A percentile compares a stretch with the other conserved stretches of the same genome.
These are phyloP conservation scores for Phytopythium mirpurense DNA, from an alignment of 352 stramenopile species.

Conservation along the genomic window DNA sequence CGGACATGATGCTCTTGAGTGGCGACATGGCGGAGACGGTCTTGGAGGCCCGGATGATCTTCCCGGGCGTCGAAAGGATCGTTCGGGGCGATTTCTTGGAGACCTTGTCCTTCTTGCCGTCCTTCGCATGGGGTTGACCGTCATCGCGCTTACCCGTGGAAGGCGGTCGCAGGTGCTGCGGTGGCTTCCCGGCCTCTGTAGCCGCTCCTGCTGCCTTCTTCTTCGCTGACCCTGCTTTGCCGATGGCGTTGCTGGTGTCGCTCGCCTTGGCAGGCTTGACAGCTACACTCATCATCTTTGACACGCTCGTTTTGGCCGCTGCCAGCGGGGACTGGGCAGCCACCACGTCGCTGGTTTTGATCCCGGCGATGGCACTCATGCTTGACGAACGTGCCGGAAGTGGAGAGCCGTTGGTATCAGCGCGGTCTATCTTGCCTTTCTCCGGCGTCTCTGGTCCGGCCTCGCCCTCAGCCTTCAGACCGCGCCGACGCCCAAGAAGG, in stretches of 20 bases:
- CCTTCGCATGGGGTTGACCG: slow-evolving; percentile 1
- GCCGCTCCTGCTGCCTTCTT: slow-evolving; percentile 1
- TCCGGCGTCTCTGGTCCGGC: slow-evolving; percentile 25
- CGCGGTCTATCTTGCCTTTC: slow-evolving; percentile 23
- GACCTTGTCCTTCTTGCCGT: slow-evolving; percentile 14
- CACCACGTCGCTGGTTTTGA: background rate
- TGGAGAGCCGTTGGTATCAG: slow-evolving; percentile 6
- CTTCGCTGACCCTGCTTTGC: slow-evolving; percentile 9
- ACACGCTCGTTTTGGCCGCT: slow-evolving; percentile 5
- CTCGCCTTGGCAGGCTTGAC: background rate
- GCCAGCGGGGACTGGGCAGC: background rate
- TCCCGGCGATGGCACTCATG: slow-evolving; percentile 9
- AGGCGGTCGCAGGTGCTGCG: slow-evolving; percentile 4
- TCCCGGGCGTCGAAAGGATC: slow-evolving; percentile 31
- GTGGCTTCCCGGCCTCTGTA: slow-evolving; percentile 5
- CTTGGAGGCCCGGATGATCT: slow-evolving; percentile 33
- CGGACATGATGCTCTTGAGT: slow-evolving; percentile 19
- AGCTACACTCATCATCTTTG: slow-evolving; percentile 4
- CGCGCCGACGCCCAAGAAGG: slow-evolving; percentile 12
- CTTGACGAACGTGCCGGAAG: slow-evolving; percentile 4
- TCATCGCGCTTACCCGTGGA: slow-evolving; percentile 14
- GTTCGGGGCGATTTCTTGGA: slow-evolving; percentile 23
- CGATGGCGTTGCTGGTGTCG: slow-evolving; percentile 1
- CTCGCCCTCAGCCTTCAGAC: slow-evolving; percentile 7
- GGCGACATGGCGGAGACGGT: slow-evolving; percentile 12